Percentiles rank a stretch among this genome's conserved stretches.
These are phyloP conservation scores for Crithidia expoeki DNA, from an alignment of 208 protist genomes.

Conservation along the genomic window DNA sequence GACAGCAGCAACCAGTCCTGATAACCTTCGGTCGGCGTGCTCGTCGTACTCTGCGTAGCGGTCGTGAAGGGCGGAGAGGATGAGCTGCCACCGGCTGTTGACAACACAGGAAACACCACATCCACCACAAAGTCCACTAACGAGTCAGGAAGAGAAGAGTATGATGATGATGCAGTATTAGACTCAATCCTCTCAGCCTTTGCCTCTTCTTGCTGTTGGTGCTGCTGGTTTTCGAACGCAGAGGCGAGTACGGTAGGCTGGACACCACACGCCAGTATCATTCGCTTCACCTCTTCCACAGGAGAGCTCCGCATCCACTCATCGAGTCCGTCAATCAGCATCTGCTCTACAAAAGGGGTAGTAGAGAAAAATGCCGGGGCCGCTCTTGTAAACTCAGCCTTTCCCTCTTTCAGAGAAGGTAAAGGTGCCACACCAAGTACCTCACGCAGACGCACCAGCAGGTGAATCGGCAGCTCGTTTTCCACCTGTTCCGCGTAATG, in stretches of 20 bases:
- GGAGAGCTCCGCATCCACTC: slow-evolving; percentile 54
- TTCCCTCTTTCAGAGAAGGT: not conserved
- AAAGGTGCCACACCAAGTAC: slow-evolving; percentile 36
- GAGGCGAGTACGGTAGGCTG: slow-evolving; percentile 55
- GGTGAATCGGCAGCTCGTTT: slow-evolving; percentile 49
- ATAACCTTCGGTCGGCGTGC: slow-evolving; percentile 8
- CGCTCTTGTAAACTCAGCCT: not conserved
- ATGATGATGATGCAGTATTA: not conserved
- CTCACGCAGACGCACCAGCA: slow-evolving; percentile 47
- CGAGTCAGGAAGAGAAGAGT: slow-evolving; percentile 30
- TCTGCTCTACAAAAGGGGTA: slow-evolving; percentile 66
- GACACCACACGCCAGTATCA: slow-evolving; percentile 77
- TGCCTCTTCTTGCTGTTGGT: slow-evolving; percentile 9
- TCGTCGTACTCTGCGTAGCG: slow-evolving; percentile 8
- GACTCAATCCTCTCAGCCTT: not conserved
- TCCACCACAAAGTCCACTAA: slow-evolving; percentile 85
- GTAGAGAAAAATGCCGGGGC: slow-evolving; percentile 2
- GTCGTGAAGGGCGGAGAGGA: not conserved
- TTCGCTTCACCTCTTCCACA: slow-evolving; percentile 44
- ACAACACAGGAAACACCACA: slow-evolving; percentile 71
- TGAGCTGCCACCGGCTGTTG: not conserved
- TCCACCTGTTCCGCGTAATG: slow-evolving; percentile 48
- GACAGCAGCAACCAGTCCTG: slow-evolving; percentile 78
- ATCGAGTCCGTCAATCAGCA: slow-evolving; percentile 83
- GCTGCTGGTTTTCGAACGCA: slow-evolving; percentile 31